A percentile compares a stretch with the other conserved stretches of the same genome.
Conservation (phyloP, 352 stramenopile genomes). For the Phytopythium kandeliae region DNA sequence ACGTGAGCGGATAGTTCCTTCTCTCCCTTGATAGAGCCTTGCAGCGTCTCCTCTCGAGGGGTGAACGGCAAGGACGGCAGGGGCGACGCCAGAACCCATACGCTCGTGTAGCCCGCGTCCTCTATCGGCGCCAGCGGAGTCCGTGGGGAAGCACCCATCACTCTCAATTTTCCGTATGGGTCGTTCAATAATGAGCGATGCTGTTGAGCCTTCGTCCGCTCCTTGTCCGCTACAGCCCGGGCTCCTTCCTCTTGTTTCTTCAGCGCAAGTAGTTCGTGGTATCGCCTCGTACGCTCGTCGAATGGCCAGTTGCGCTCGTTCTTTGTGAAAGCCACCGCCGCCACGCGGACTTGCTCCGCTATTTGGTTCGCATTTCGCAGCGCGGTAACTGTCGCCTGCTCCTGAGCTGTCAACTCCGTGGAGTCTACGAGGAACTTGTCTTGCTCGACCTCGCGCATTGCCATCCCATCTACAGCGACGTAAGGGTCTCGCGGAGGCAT, state of each 20-base stretch:
- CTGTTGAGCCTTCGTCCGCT: conserved; percentile 18
- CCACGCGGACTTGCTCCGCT: conserved; percentile 51
- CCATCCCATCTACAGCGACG: conserved; percentile 31
- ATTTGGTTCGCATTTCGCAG: conserved; percentile 43
- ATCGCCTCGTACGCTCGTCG: conserved; percentile 47
- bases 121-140: neutral
- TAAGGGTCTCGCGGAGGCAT: conserved; percentile 15
- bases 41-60: conserved; percentile 25
- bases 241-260: conserved; percentile 44
- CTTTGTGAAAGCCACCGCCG: conserved; percentile 50
- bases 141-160: neutral
- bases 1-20: conserved; percentile 66
- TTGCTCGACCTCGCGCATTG: conserved; percentile 20
- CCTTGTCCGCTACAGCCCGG: conserved; percentile 32
- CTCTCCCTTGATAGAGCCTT: conserved; percentile 23
- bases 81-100: conserved; percentile 52
- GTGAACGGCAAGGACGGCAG: conserved; percentile 43
- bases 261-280: conserved; percentile 44
- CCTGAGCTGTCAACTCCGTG: conserved; percentile 17
- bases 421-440: conserved; percentile 25
- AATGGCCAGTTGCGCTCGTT: conserved; percentile 57
- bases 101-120: conserved; percentile 16
- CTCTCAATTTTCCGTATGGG: conserved; percentile 29
- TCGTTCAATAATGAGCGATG: conserved; percentile 30
- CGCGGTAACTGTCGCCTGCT: conserved; percentile 18